These are phyloP conservation scores for Chlamydomonas applanata DNA, from an alignment of 139 green algal species.

Conservation along the genomic window DNA sequence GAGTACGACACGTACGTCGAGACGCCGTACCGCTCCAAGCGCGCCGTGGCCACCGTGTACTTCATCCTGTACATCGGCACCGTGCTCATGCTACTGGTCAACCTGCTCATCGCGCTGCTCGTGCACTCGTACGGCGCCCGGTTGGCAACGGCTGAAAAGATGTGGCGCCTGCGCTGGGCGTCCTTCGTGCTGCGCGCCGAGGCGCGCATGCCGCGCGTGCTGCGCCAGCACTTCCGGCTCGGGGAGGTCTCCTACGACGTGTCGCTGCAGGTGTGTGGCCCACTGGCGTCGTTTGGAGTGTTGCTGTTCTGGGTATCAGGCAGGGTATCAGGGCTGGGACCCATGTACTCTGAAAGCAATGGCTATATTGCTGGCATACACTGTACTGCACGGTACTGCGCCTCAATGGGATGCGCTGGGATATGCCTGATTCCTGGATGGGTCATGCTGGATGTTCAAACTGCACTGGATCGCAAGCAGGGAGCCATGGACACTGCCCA, in stretches of 20 bases:
- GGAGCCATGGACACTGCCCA: no score
- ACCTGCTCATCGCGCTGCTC: constrained; percentile 44
- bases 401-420: no score
- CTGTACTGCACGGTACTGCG: no score
- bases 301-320: background rate
- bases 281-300: background rate
- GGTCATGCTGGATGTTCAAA: no score
- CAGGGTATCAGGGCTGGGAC: background rate
- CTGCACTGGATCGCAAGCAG: no score
- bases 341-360: no score
- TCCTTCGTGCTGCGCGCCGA: constrained; percentile 41
- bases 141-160: constrained; percentile 13
- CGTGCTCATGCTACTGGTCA: constrained; percentile 44
- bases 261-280: constrained; percentile 12
- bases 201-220: constrained; percentile 26
- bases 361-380: no score
- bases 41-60: constrained; percentile 43
- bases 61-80: constrained; percentile 52
- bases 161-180: constrained; percentile 42
- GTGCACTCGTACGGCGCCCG: constrained; percentile 7
- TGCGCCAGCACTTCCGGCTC: constrained; percentile 38
- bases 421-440: no score
- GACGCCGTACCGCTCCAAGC: constrained; percentile 18
- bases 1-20: constrained; percentile 40
- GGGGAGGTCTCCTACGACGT: constrained; percentile 35